phyloP scores from a whole-genome alignment of 768 basidiomycete genomes.

The Kwoniella sp. region DNA sequence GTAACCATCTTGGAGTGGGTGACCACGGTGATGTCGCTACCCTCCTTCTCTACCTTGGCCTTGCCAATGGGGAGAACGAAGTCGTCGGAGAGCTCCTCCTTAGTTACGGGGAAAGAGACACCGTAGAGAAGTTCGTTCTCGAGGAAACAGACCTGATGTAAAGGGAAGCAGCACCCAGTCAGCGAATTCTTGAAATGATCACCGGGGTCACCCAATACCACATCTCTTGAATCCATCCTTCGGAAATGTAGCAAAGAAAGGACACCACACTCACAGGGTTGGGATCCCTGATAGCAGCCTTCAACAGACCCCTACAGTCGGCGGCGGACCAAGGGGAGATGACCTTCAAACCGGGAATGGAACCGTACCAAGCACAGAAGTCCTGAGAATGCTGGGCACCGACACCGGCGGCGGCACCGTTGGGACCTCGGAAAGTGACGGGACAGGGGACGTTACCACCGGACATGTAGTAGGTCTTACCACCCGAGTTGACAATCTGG shows the following conservation, averaged over 20 bases:
- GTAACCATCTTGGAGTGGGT: conserved; percentile 99
- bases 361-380: conserved; percentile 55
- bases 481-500: conserved; percentile 99
- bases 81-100: conserved; percentile 91
- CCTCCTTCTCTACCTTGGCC: conserved; percentile 91
- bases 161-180: not conserved
- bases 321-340: conserved; percentile 98
- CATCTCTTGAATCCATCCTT: not conserved
- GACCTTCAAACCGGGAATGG: conserved; percentile 92
- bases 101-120: conserved; percentile 91
- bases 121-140: conserved; percentile 99
- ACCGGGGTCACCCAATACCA: not conserved
- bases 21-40: conserved; percentile 90
- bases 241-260: not conserved
- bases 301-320: conserved; percentile 97
- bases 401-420: conserved; percentile 96
- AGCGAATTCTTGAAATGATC: not conserved
- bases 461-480: conserved; percentile 99
- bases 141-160: conserved; percentile 74
- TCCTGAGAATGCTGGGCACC: conserved; percentile 55
- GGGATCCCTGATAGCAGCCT: conserved; percentile 96
- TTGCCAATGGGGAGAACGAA: conserved; percentile 97
- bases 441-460: conserved; percentile 98
- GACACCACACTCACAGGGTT: conserved; percentile 66
- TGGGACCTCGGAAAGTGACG: conserved; percentile 98